Conservation (phyloP, 352 stramenopile species). For the Pythium monospermum region DNA sequence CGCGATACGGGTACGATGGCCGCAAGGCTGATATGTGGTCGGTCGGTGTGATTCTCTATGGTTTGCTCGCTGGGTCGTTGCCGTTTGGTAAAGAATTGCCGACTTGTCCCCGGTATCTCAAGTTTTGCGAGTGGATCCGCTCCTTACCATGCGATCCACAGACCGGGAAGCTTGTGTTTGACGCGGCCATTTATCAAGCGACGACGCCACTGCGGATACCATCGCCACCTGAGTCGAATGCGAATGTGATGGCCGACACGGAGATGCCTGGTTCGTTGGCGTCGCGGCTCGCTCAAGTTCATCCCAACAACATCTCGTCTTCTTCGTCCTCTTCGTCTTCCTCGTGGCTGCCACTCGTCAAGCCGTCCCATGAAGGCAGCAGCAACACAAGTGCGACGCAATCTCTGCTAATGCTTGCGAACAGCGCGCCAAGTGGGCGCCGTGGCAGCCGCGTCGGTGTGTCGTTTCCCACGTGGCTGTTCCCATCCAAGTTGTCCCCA, state of each 20-base stretch:
- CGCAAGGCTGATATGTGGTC: conserved; percentile 93
- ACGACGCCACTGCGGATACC: conserved; percentile 17
- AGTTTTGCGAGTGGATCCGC: conserved; percentile 91
- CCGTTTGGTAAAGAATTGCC: conserved; percentile 95
- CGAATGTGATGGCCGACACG: conserved; percentile 7
- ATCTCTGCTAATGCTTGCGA: no score
- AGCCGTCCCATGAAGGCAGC: conserved; percentile 8
- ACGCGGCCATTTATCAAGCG: conserved; percentile 42
- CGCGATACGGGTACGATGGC: conserved; percentile 87
- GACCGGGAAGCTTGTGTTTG: conserved; percentile 61
- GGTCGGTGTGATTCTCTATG: conserved; percentile 91
- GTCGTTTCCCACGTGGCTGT: conserved; percentile 80
- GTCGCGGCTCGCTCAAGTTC: conserved; percentile 20
- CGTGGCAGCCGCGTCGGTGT: conserved; percentile 42
- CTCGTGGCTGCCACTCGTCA: conserved; percentile 12
- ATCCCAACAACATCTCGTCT: conserved; percentile 16
- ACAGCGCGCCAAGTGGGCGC: conserved; percentile 22
- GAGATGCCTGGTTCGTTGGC: conserved; percentile 6
- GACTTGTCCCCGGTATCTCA: conserved; percentile 92
- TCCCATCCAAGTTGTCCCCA: conserved; percentile 67
- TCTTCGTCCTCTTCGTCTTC: conserved; percentile 1
- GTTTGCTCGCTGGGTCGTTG: conserved; percentile 89
- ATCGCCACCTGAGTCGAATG: conserved; percentile 6
- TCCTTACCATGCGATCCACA: conserved; percentile 55
- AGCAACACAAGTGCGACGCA: no score